Evolutionary conservation across 2,329 filamentous ascomycete species (phyloP).

Genomic region (Colletotrichum tamarilloi): DNA sequence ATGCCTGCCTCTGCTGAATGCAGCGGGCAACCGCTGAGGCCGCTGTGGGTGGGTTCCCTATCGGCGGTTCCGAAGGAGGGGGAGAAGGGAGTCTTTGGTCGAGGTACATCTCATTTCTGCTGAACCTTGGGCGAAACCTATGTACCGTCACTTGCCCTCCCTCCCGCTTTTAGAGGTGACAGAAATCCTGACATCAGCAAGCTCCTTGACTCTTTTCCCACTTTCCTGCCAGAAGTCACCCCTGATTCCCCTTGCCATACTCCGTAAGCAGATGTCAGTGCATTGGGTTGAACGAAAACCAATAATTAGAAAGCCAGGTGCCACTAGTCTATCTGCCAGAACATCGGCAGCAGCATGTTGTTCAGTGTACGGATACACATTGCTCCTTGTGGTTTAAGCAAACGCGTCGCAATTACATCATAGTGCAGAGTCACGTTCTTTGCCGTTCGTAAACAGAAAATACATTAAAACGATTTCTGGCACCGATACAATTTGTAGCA

Average conservation of each 20-base stretch:
- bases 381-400: no score
- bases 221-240: neutral
- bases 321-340: neutral
- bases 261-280: neutral
- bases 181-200: neutral
- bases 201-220: neutral
- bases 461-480: no score
- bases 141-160: slow-evolving; percentile 4
- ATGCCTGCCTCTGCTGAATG: slow-evolving; percentile 20
- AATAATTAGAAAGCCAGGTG: neutral
- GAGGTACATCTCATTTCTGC: neutral
- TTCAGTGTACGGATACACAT: no score
- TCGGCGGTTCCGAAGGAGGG: slow-evolving; percentile 23
- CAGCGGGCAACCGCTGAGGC: neutral
- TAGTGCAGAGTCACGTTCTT: no score
- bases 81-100: neutral
- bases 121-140: neutral
- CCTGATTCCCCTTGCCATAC: neutral
- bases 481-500: no score
- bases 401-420: no score
- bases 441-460: no score
- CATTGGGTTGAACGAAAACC: neutral
- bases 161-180: neutral
- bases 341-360: neutral
- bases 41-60: neutral